phyloP scores from a whole-genome alignment of 176 grass and related monocot genomes.

The Bolboschoenus planiculmis region DNA sequence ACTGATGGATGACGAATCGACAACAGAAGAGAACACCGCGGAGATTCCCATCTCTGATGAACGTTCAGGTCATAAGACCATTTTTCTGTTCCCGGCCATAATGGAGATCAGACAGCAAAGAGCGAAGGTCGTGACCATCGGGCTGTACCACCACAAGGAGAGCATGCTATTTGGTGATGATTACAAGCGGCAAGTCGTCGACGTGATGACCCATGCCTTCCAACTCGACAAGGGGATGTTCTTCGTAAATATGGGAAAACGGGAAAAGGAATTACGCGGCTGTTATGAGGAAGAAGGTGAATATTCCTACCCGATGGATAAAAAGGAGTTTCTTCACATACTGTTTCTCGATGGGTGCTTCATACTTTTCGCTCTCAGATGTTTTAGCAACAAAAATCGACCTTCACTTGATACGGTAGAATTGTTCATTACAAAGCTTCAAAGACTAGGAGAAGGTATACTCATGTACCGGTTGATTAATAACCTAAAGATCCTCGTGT shows the following conservation, averaged over 20 bases:
- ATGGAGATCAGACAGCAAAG: slow-evolving; percentile 14
- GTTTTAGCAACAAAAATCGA: not conserved
- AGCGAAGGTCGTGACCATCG: not conserved
- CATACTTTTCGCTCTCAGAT: slow-evolving; percentile 17
- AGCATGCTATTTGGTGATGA: not conserved
- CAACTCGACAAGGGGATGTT: not conserved
- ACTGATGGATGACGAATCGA: not conserved
- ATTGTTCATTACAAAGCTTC: not conserved
- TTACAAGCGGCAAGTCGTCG: slow-evolving; percentile 11
- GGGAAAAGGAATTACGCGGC: not conserved
- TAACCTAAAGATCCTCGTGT: not conserved
- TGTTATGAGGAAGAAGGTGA: not conserved
- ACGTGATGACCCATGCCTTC: not conserved
- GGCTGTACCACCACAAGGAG: not conserved
- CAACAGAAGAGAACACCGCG: not conserved
- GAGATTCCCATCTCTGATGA: not conserved
- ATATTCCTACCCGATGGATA: not conserved
- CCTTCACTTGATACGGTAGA: not conserved
- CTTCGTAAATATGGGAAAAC: not conserved
- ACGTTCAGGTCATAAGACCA: not conserved
- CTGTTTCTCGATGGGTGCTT: slow-evolving; percentile 10
- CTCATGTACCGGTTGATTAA: not conserved
- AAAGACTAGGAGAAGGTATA: not conserved
- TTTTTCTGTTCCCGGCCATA: slow-evolving; percentile 8
- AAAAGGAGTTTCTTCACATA: not conserved